phyloP scores from a whole-genome alignment of 352 stramenopile genomes.

The Phytophthora tubulina region DNA sequence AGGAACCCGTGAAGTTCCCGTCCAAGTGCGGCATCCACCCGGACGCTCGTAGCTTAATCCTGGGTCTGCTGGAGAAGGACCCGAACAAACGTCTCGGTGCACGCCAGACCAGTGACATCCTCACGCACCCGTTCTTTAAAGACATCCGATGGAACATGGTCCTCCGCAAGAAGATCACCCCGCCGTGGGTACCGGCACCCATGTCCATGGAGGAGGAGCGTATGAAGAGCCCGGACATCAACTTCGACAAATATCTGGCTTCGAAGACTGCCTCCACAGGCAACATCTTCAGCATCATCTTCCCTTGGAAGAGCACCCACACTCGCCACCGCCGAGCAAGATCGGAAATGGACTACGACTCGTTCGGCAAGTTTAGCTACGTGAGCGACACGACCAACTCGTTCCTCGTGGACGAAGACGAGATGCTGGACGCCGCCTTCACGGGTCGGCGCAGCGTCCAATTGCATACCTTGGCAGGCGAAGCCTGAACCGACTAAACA shows the following conservation, averaged over 20 bases:
- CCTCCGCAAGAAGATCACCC: conserved; percentile 81
- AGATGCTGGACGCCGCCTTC: conserved; percentile 89
- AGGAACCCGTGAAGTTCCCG: conserved; percentile 89
- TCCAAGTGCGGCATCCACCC: conserved; percentile 72
- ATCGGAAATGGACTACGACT: conserved; percentile 71
- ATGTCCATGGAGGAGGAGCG: conserved; percentile 80
- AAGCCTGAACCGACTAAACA: conserved; percentile 57
- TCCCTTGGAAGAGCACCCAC: conserved; percentile 76
- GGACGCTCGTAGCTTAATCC: conserved; percentile 78
- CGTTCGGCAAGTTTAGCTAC: conserved; percentile 91
- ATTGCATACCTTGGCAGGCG: conserved; percentile 80
- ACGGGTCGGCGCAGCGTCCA: conserved; percentile 84
- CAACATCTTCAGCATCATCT: conserved; percentile 88
- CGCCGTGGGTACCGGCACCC: conserved; percentile 76
- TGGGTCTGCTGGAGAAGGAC: conserved; percentile 86
- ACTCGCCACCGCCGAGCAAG: conserved; percentile 57
- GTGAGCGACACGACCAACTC: conserved; percentile 90
- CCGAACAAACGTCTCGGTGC: conserved; percentile 84
- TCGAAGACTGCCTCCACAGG: conserved; percentile 82
- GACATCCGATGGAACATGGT: conserved; percentile 85
- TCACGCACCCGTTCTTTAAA: conserved; percentile 88
- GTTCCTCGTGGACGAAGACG: conserved; percentile 90
- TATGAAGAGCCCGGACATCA: conserved; percentile 83
- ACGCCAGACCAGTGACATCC: conserved; percentile 84
- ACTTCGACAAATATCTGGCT: conserved; percentile 88